These are phyloP conservation scores for Camelina sativa DNA, from an alignment of 345 rosid species.

Conservation along the genomic window DNA sequence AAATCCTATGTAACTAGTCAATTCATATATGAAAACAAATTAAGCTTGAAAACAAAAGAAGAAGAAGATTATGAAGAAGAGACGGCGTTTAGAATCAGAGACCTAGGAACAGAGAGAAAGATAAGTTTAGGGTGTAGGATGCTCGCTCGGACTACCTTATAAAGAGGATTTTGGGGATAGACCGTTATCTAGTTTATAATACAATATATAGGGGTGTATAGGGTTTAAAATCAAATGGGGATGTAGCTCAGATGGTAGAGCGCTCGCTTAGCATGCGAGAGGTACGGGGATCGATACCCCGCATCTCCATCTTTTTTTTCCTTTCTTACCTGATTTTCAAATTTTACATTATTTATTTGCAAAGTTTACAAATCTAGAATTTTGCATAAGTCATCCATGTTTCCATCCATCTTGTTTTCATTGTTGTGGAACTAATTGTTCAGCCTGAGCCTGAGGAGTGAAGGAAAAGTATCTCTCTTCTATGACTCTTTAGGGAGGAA, in stretches of 20 bases:
- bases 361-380: neutral
- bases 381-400: too few species aligned
- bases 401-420: too few species aligned
- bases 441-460: neutral
- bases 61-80: neutral
- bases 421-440: neutral
- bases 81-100: neutral
- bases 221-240: conserved; percentile 34
- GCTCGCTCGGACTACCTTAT: neutral
- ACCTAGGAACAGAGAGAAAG: neutral
- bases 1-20: neutral
- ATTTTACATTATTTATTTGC: too few species aligned
- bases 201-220: rapidly evolving
- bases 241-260: conserved; percentile 96
- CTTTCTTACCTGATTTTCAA: too few species aligned
- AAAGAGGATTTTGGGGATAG: neutral
- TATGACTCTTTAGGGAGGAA: neutral
- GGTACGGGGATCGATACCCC: conserved; percentile 89
- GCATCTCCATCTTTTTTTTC: conserved; percentile 58
- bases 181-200: neutral
- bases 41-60: neutral
- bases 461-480: neutral
- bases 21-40: neutral
- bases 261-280: conserved; percentile 96
- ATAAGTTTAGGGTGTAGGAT: neutral